Evolutionary conservation across 148 eudicot species (phyloP).

Genomic region (Bassia scoparia): DNA sequence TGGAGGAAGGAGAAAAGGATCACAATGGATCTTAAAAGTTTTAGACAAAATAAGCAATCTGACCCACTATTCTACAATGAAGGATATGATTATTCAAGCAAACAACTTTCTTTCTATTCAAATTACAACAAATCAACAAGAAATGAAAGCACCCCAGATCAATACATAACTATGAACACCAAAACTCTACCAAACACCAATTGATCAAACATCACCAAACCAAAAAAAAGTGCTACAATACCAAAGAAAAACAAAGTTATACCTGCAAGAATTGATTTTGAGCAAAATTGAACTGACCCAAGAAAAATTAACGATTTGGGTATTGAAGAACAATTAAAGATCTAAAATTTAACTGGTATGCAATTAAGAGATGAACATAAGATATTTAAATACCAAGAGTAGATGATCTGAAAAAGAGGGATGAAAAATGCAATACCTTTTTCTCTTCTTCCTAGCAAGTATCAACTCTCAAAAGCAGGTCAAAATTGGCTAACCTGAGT

Average conservation of each 20-base stretch:
- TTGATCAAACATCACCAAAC: neutral
- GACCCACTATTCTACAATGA: neutral
- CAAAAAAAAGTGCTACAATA: neutral
- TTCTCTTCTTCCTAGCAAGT: neutral
- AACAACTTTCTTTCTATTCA: neutral
- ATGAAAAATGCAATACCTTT: neutral
- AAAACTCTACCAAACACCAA: neutral
- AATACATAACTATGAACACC: neutral
- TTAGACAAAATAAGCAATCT: neutral
- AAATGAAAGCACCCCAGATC: neutral
- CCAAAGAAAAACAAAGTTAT: neutral
- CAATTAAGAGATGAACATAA: neutral
- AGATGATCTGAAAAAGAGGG: neutral
- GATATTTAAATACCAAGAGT: constrained; percentile 3
- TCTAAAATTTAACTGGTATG: constrained; percentile 6
- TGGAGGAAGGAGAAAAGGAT: neutral
- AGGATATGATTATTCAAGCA: constrained; percentile 8
- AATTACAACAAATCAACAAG: constrained; percentile 2
- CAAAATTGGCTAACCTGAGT: constrained; percentile 5
- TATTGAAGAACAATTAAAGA: neutral
- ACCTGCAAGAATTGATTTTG: constrained; percentile 5
- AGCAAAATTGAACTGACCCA: constrained; percentile 23
- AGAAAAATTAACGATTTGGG: constrained; percentile 34
- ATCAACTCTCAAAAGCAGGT: neutral
- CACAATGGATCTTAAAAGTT: neutral